Percentiles rank a stretch among this genome's conserved stretches.
Evolutionary conservation across 768 basidiomycete species (phyloP).

Genomic region (Boletellus sp.): DNA sequence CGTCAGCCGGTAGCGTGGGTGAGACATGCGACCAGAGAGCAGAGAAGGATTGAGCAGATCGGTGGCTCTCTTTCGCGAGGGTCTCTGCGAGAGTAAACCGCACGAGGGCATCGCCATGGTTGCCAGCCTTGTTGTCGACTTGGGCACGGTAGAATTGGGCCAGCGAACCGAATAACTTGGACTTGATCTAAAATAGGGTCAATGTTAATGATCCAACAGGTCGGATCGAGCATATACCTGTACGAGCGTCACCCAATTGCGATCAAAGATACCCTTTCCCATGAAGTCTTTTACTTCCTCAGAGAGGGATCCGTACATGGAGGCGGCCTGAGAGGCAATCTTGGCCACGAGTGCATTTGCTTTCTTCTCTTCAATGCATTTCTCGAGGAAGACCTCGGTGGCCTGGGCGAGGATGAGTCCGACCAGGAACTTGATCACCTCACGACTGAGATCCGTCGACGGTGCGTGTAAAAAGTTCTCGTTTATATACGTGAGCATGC

Average conservation of each 20-base stretch:
- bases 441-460: slow-evolving; percentile 88
- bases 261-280: slow-evolving; percentile 92
- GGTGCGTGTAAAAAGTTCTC: slow-evolving; percentile 99
- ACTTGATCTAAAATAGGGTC: slow-evolving; percentile 63
- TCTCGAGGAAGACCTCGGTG: slow-evolving; percentile 94
- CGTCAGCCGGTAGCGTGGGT: slow-evolving; percentile 83
- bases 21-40: slow-evolving; percentile 70
- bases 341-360: slow-evolving; percentile 71
- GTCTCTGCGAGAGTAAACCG: slow-evolving; percentile 75
- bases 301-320: slow-evolving; percentile 73
- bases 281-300: slow-evolving; percentile 97
- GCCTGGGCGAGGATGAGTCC: slow-evolving; percentile 90
- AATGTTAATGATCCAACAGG: not conserved
- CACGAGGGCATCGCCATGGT: slow-evolving; percentile 84
- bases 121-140: slow-evolving; percentile 69
- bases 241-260: slow-evolving; percentile 87
- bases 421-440: slow-evolving; percentile 91
- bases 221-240: slow-evolving; percentile 47
- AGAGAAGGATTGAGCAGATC: slow-evolving; percentile 63
- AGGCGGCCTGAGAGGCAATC: slow-evolving; percentile 78
- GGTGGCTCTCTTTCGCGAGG: slow-evolving; percentile 78
- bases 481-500: slow-evolving; percentile 98
- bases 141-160: slow-evolving; percentile 84
- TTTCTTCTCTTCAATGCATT: slow-evolving; percentile 92
- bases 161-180: slow-evolving; percentile 83